These are phyloP conservation scores for Pontederia paniculata DNA, from an alignment of 176 grass and related monocot genomes.

Conservation along the genomic window DNA sequence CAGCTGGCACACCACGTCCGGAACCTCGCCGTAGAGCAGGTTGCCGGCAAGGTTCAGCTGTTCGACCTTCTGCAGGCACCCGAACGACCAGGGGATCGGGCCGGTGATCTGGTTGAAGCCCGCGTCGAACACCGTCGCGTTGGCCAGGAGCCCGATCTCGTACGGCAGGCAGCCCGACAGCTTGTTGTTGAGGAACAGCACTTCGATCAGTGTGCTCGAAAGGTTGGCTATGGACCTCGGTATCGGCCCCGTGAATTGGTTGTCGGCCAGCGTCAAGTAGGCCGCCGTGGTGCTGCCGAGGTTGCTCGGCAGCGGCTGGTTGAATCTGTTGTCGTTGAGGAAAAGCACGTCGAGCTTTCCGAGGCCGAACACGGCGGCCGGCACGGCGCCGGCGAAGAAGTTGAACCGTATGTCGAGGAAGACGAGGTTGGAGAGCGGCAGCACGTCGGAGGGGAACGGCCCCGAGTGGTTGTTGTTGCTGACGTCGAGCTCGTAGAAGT, in stretches of 20 bases:
- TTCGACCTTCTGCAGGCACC: slow-evolving; percentile 6
- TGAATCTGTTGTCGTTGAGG: slow-evolving; percentile 17
- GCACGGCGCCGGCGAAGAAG: slow-evolving; percentile 2
- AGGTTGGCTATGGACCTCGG: neutral
- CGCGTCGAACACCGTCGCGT: slow-evolving; percentile 15
- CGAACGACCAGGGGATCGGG: slow-evolving; percentile 9
- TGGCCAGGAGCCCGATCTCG: neutral
- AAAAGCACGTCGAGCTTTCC: slow-evolving; percentile 2
- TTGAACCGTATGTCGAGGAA: slow-evolving; percentile 23
- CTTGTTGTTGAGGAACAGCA: slow-evolving; percentile 12
- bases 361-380: neutral
- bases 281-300: slow-evolving; percentile 2
- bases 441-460: neutral
- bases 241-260: slow-evolving; percentile 12
- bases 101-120: slow-evolving; percentile 4
- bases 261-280: slow-evolving; percentile 16
- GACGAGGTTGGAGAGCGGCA: slow-evolving; percentile 3
- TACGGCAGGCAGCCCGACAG: neutral
- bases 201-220: neutral
- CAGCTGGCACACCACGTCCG: slow-evolving; percentile 14
- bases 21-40: slow-evolving; percentile 19
- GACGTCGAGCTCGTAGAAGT: slow-evolving; percentile 14
- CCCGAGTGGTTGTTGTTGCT: slow-evolving; percentile 13
- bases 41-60: slow-evolving; percentile 16
- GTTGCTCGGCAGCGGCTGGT: neutral